Conservation (phyloP, 1,139 yeast genomes). For the Protomyces lactucae-debilis region DNA sequence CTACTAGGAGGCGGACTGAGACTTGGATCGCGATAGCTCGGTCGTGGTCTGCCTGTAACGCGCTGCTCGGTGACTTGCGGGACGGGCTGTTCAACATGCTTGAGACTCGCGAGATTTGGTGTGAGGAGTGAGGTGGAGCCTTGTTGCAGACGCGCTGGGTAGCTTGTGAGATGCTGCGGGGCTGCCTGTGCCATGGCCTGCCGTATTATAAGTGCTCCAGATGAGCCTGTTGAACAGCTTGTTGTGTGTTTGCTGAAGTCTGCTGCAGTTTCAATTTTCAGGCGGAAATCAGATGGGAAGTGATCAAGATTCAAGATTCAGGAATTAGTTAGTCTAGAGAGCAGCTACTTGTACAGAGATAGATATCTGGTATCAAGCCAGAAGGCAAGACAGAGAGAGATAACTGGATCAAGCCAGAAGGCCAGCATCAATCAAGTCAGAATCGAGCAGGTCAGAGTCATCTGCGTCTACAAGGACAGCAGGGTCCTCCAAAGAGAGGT, state of each 20-base stretch:
- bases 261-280: background rate
- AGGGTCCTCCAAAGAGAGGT: background rate
- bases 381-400: background rate
- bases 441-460: background rate
- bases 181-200: slow-evolving; percentile 28
- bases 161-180: slow-evolving; percentile 29
- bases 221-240: too few species aligned
- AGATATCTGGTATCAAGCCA: background rate
- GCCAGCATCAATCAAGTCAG: background rate
- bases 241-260: background rate
- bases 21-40: slow-evolving; percentile 17
- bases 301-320: background rate
- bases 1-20: background rate
- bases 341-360: too few species aligned
- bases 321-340: background rate
- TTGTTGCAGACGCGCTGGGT: slow-evolving; percentile 34
- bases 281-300: background rate
- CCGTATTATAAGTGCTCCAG: too few species aligned
- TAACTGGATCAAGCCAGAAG: background rate
- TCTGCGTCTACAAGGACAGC: background rate
- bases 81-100: slow-evolving; percentile 15
- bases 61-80: background rate
- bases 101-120: slow-evolving; percentile 28
- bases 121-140: slow-evolving; percentile 34
- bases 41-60: slow-evolving; percentile 12